Evolutionary conservation across 495 filamentous ascomycete genomes (phyloP).

Genomic region (Aspergillus kassunensis): DNA sequence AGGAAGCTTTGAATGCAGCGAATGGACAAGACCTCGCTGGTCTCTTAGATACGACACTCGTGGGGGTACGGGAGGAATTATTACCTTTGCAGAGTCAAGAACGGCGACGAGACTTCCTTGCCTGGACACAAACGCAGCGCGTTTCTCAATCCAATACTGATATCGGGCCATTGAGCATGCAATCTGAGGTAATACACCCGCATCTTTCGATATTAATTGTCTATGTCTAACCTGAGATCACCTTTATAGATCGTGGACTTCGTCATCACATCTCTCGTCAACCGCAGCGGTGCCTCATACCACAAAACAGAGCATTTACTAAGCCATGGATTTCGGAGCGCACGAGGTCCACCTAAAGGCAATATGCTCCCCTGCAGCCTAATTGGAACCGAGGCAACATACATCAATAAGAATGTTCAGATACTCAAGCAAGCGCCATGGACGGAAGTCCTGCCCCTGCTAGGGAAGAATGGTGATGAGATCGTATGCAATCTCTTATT

Average conservation of each 20-base stretch:
- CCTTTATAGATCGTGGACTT: slow-evolving; percentile 73
- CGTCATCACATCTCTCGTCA: slow-evolving; percentile 72
- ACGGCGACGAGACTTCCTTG: slow-evolving; percentile 53
- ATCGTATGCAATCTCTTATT: slow-evolving; percentile 79
- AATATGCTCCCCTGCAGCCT: slow-evolving; percentile 38
- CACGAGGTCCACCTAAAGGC: slow-evolving; percentile 22
- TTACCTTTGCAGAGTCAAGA: slow-evolving; percentile 33
- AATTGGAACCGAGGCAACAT: slow-evolving; percentile 49
- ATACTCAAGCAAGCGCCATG: slow-evolving; percentile 68
- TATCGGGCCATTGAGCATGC: slow-evolving; percentile 38
- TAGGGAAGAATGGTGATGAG: slow-evolving; percentile 73
- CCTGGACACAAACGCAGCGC: slow-evolving; percentile 48
- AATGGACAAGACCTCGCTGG: slow-evolving; percentile 33
- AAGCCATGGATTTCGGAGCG: slow-evolving; percentile 67
- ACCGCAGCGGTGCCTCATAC: slow-evolving; percentile 38
- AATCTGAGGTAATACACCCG: slow-evolving; percentile 53
- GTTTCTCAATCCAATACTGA: slow-evolving; percentile 32
- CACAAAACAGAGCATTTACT: slow-evolving; percentile 68
- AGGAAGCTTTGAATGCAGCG: not conserved
- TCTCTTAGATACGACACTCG: slow-evolving; percentile 65
- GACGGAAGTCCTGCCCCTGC: slow-evolving; percentile 62
- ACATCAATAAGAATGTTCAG: slow-evolving; percentile 67
- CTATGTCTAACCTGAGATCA: slow-evolving; percentile 10
- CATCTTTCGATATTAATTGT: not conserved
- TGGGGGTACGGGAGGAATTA: slow-evolving; percentile 48